Evolutionary conservation across 176 grass and related monocot genomes (phyloP).

Genomic region (Pharus latifolius): DNA sequence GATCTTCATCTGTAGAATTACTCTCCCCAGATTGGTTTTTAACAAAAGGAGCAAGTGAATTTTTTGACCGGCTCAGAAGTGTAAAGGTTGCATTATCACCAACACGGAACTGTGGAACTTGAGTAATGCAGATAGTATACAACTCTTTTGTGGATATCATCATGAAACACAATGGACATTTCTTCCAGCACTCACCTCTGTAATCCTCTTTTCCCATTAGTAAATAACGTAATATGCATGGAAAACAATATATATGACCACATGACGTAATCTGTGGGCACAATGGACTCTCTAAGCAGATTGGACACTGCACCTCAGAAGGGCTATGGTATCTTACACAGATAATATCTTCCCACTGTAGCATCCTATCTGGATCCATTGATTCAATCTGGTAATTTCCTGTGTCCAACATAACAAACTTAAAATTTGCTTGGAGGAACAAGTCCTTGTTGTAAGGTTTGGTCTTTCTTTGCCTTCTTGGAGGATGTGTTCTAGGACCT

Average conservation of each 20-base stretch:
- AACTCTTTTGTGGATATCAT: slow-evolving; percentile 90
- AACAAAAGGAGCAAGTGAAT: slow-evolving; percentile 54
- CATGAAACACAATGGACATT: slow-evolving; percentile 90
- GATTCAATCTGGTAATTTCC: slow-evolving; percentile 57
- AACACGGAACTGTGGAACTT: slow-evolving; percentile 64
- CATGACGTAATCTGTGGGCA: slow-evolving; percentile 96
- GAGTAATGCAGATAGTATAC: slow-evolving; percentile 66
- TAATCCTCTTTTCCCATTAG: slow-evolving; percentile 59
- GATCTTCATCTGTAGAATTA: slow-evolving; percentile 14
- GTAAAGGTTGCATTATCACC: slow-evolving; percentile 67
- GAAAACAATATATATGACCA: slow-evolving; percentile 97
- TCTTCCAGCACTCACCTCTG: slow-evolving; percentile 73
- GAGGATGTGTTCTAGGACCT: slow-evolving; percentile 48
- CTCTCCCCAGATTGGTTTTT: slow-evolving; percentile 31
- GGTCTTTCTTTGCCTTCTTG: slow-evolving; percentile 80
- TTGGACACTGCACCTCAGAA: slow-evolving; percentile 62
- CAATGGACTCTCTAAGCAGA: slow-evolving; percentile 83
- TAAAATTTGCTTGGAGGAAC: slow-evolving; percentile 99
- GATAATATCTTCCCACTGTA: slow-evolving; percentile 90
- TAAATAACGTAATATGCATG: slow-evolving; percentile 84
- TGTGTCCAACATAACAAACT: slow-evolving; percentile 79
- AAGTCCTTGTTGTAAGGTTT: slow-evolving; percentile 95
- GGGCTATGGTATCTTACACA: slow-evolving; percentile 66
- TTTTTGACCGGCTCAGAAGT: slow-evolving; percentile 63
- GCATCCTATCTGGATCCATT: slow-evolving; percentile 96